Evolutionary conservation across 495 filamentous ascomycete genomes (phyloP), one percentile per base, ranked within the genome.

Genomic region (Penicillium paxilli): DNA sequence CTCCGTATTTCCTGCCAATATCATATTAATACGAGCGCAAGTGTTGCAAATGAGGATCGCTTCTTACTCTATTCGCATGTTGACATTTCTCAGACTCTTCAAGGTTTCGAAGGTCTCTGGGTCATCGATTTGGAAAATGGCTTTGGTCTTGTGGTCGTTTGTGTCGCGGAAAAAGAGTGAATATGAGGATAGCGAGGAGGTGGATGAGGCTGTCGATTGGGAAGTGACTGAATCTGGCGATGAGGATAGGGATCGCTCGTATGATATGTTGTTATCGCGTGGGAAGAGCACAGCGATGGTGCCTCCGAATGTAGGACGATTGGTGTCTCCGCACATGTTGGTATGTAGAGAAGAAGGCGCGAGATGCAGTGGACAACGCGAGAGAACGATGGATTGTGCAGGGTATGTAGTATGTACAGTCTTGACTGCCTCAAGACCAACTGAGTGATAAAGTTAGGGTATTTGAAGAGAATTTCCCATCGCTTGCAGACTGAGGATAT

Each of bases 31-130:
- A 41, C 21, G 12, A 35, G 19, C 11, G n/a, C n/a, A n/a, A n/a
- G n/a, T 8, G n/a, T 44, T 12, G 8, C 11, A 17, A 8, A 17
- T 2, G 24, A 9, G 44, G 5, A 21, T 19, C 21, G 28, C 26
- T 1, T 54, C 63, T 55, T 56, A 76, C 72, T 74, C 71, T 45
- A 74, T 74, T 9, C 71, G 62, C 35, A 76, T 54, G 47, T 73
- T 49, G 25, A 74, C 56, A 17, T 55, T 24, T 8, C 16, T 35
- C 32, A 40, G 59, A 21, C 49, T 33, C 8, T 50, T 53, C 11
- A 68, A 38, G 1, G 58, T 21, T 7, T 54, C 14, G 9, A 57
- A 60, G n/a, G 67, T 66, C 10, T 58, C 46, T 2, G 51, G 14
- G 14, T 72, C 68, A 16, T 64, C 37, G n/a, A 63, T 62, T 6